A percentile compares a stretch with the other conserved stretches of the same genome.
These are phyloP conservation scores for Eutypa lata DNA, from an alignment of 2,329 filamentous ascomycete genomes.

Conservation along the genomic window DNA sequence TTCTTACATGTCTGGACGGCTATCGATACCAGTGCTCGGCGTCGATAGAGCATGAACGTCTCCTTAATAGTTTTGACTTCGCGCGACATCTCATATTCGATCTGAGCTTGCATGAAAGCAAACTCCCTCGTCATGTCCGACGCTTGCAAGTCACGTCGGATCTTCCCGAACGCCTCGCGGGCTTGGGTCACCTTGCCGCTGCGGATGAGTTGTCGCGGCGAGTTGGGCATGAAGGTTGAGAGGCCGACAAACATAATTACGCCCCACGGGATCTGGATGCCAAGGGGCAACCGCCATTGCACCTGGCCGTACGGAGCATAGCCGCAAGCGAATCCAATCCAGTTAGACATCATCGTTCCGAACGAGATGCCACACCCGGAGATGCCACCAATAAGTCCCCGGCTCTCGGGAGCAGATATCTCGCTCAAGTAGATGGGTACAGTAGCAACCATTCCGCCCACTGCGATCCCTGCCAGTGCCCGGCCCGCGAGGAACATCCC, in stretches of 20 bases:
- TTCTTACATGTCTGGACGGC: slow-evolving; percentile 44
- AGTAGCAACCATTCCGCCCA: slow-evolving; percentile 45
- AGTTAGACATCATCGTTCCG: slow-evolving; percentile 55
- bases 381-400: slow-evolving; percentile 52
- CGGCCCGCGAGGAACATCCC: slow-evolving; percentile 52
- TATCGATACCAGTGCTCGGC: slow-evolving; percentile 50
- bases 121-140: slow-evolving; percentile 49
- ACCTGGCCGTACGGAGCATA: slow-evolving; percentile 49
- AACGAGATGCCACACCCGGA: slow-evolving; percentile 53
- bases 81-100: slow-evolving; percentile 55
- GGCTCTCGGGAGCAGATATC: slow-evolving; percentile 44
- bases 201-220: slow-evolving; percentile 51
- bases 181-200: slow-evolving; percentile 46
- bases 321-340: slow-evolving; percentile 54
- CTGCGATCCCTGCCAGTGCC: slow-evolving; percentile 41
- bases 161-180: slow-evolving; percentile 42
- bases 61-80: slow-evolving; percentile 51
- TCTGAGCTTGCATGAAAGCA: slow-evolving; percentile 49
- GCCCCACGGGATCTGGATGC: slow-evolving; percentile 54
- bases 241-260: slow-evolving; percentile 52
- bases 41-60: slow-evolving; percentile 49
- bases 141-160: slow-evolving; percentile 42
- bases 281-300: slow-evolving; percentile 55
- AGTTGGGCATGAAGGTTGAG: slow-evolving; percentile 54
- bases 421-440: slow-evolving; percentile 55